Base-by-base conservation (phyloP, 1,284 basidiomycete genomes). In the Leccinum griseonigrum region DNA sequence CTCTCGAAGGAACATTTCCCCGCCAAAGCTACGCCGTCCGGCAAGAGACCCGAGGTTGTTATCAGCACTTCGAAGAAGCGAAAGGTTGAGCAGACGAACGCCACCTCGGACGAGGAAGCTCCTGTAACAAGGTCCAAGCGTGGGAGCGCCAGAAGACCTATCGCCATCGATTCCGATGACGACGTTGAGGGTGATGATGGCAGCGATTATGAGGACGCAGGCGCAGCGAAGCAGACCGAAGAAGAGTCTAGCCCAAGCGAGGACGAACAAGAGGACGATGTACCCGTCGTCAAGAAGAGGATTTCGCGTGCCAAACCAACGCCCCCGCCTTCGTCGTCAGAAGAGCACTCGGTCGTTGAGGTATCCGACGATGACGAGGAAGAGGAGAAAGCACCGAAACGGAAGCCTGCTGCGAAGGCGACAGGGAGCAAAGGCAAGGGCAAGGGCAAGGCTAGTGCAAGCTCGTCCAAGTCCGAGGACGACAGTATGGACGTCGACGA, bases 401-500 rank as follows among this genome's bases (percentile, higher is more conserved):
- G 48, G 43, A 69, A 66, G 56, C 9, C 65, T 63, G 54, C 77
- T 64, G 64, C 73, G 31, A 79, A 78, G 62, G 66, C 71, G 4
- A 69, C 69, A n/a, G 57, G 36, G 13, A 70, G 59, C 28, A 66
- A 65, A 31, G 71, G 65, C 38, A 43, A 43, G 3, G 38, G 38
- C 16, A 75, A 73, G 60, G 61, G 40, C 14, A 73, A 69, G 62
- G 61, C 60, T 48, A 60, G 60, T 18, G 65, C 67, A 28, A 75
- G 72, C 3, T 74, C 66, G 22, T 64, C 68, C 22, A 74, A 66
- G 48, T 75, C 73, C 1, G 66, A 62, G 18, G 65, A 75, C 22
- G 71, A 75, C 53, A 80, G 72, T 14, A 87, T 87, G 85, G 85
- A 87, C 38, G 78, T 88, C 32, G 85, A 86, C 55, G 81, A 84